Base-by-base conservation (phyloP, 2,329 filamentous ascomycete genomes). In the Fusarium dlaminii region DNA sequence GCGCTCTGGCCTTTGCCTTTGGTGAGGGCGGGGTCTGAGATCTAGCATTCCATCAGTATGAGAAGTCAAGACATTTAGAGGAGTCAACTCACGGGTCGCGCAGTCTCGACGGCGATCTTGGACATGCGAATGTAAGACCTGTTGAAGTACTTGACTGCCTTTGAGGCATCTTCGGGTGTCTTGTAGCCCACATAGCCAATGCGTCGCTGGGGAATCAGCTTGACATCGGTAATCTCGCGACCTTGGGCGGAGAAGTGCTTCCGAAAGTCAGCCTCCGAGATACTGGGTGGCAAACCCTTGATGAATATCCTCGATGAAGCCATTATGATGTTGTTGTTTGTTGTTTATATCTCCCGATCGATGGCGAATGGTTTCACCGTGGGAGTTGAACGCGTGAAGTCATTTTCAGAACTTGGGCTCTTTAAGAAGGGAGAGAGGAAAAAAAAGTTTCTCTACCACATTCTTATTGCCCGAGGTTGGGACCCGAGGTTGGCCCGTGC, bases 131-230 rank as follows among this genome's bases (percentile, higher is more conserved):
- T 94, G 84, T 95, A 99, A 73, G 95, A 92, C 81, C 90, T 94
- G 87, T 99, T 95, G 87, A 98, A 98, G 86, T 98, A 97, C 83
- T 94, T 95, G 81, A 97, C 93, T 49, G 96, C 96, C 80, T 91
- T 90, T 65, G 90, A 87, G 64, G 96, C 96, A 81, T 94, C 92
- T 71, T 96, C 90, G 20, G 93, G 86, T 58, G 90, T 93, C 84
- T 94, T 95, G 87, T 96, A 98, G 72, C 96, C 96, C 68, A 99
- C 91, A 87, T 98, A 99, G 77, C 95, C 96, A 83, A 99, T 98
- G 77, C 95, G 90, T 79, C 96, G 91, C 79, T 95, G 91, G 11
- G 94, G 90, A 80, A 98, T 94, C 81, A 98, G 90, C 88, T 97
- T 97, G 78, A 95, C 90, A 84, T 99, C 96, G 60, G 96, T 98